Conservation (phyloP, 2,329 filamentous ascomycete genomes). For the Aspergillus fumigatus region DNA sequence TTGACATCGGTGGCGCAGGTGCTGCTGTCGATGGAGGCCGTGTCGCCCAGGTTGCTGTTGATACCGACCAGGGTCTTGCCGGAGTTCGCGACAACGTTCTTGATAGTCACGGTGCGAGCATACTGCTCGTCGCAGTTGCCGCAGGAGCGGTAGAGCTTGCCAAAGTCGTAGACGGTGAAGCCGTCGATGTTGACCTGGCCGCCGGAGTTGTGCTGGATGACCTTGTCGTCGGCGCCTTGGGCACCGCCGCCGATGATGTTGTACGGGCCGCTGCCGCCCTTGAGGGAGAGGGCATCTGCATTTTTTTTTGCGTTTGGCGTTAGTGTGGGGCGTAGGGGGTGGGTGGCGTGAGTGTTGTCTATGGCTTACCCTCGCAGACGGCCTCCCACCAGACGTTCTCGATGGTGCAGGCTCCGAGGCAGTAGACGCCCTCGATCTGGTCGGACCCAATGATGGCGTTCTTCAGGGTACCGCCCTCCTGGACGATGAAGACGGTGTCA, state of each 20-base stretch:
- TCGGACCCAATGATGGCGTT: slow-evolving; percentile 40
- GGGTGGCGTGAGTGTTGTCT: too few relatives aligned
- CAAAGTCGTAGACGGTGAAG: slow-evolving; percentile 39
- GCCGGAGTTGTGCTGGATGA: slow-evolving; percentile 34
- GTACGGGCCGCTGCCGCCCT: slow-evolving; percentile 28
- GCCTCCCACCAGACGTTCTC: slow-evolving; percentile 35
- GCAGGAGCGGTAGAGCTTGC: slow-evolving; percentile 47
- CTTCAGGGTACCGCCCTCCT: slow-evolving; percentile 28
- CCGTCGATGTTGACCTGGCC: slow-evolving; percentile 31
- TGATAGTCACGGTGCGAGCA: slow-evolving; percentile 29
- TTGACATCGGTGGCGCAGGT: slow-evolving; percentile 25
- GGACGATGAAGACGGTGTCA: slow-evolving; percentile 33
- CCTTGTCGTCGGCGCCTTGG: slow-evolving; percentile 31
- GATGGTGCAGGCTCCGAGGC: slow-evolving; percentile 27
- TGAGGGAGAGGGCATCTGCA: slow-evolving; percentile 30
- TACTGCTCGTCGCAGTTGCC: slow-evolving; percentile 39
- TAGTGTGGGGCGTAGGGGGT: too few relatives aligned
- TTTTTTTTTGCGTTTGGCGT: too few relatives aligned
- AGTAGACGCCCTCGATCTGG: slow-evolving; percentile 40
- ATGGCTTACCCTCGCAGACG: slow-evolving; percentile 37
- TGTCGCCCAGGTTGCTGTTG: slow-evolving; percentile 39
- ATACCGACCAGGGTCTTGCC: slow-evolving; percentile 30
- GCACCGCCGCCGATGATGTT: slow-evolving; percentile 36
- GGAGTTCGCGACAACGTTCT: slow-evolving; percentile 28
- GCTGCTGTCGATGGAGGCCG: slow-evolving; percentile 18